Percentiles rank a stretch among this genome's conserved stretches.
phyloP scores from a whole-genome alignment of 768 basidiomycete genomes.

The Kwoniella shandongensis region DNA sequence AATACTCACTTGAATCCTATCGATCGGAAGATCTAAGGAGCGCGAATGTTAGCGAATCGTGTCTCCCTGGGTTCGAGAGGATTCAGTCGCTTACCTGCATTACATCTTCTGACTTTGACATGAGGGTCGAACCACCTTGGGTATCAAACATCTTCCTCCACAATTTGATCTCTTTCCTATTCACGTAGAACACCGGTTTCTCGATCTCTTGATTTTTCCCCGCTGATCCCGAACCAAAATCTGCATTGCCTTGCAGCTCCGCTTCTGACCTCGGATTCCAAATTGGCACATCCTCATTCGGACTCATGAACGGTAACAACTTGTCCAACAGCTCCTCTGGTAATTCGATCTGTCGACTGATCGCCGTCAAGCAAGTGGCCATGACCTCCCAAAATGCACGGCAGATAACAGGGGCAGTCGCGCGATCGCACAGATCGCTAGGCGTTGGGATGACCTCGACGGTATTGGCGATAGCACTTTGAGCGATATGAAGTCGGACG shows the following conservation, averaged over 20 bases:
- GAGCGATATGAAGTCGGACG: constrained; percentile 12
- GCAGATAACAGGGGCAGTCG: background rate
- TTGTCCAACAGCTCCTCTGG: constrained; percentile 7
- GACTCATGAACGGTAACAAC: constrained; percentile 7
- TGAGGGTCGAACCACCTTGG: background rate
- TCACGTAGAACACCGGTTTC: constrained; percentile 1
- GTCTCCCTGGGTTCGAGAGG: too few relatives aligned
- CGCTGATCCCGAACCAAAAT: too few relatives aligned
- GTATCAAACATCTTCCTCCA: background rate
- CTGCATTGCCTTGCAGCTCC: too few relatives aligned
- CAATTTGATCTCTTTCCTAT: constrained; percentile 2
- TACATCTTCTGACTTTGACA: background rate
- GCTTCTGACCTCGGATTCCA: constrained; percentile 5
- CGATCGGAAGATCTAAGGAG: constrained; percentile 6
- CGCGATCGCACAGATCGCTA: constrained; percentile 1
- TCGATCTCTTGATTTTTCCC: background rate
- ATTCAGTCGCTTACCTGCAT: background rate
- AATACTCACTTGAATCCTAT: constrained; percentile 21
- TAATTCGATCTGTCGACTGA: background rate
- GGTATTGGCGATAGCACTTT: constrained; percentile 5
- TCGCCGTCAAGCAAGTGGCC: too few relatives aligned
- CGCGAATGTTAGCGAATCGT: too few relatives aligned
- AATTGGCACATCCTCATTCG: background rate
- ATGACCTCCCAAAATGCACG: constrained; percentile 5
- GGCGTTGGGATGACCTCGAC: background rate